Conservation (phyloP, 1,284 basidiomycete species). For the Jaminaea rosea region DNA sequence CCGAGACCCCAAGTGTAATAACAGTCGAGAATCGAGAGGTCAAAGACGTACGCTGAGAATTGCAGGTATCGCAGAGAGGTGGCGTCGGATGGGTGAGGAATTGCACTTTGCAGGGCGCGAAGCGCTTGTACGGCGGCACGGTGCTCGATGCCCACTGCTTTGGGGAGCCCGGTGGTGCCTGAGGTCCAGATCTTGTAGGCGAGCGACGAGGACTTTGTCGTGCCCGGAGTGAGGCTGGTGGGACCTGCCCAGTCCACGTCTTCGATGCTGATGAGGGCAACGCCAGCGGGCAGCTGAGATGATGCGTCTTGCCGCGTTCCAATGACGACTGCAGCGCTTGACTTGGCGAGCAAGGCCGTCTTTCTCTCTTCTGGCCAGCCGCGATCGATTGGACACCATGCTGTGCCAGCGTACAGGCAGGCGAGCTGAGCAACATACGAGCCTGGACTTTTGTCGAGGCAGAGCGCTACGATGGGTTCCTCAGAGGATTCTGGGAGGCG, state of each 20-base stretch:
- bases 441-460: conserved; percentile 34
- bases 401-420: conserved; percentile 43
- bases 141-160: conserved; percentile 45
- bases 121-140: conserved; percentile 43
- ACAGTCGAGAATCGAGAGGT: conserved; percentile 45
- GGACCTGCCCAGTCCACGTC: conserved; percentile 26
- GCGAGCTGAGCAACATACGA: conserved; percentile 39
- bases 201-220: conserved; percentile 1
- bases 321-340: conserved; percentile 29
- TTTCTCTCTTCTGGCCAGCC: conserved; percentile 43
- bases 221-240: conserved; percentile 17
- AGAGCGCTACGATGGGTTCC: conserved; percentile 37
- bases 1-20: conserved; percentile 44
- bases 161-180: conserved; percentile 48
- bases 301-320: conserved; percentile 2
- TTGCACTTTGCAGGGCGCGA: conserved; percentile 37
- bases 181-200: conserved; percentile 48
- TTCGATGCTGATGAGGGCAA: conserved; percentile 27
- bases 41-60: conserved; percentile 47
- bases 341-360: conserved; percentile 42
- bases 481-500: background rate
- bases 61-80: conserved; percentile 37
- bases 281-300: conserved; percentile 11
- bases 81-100: conserved; percentile 27
- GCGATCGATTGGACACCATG: conserved; percentile 48